A percentile compares a stretch with the other conserved stretches of the same genome.
phyloP scores from a whole-genome alignment of 1,139 yeast species.

The Sporopachydermia cereana region DNA sequence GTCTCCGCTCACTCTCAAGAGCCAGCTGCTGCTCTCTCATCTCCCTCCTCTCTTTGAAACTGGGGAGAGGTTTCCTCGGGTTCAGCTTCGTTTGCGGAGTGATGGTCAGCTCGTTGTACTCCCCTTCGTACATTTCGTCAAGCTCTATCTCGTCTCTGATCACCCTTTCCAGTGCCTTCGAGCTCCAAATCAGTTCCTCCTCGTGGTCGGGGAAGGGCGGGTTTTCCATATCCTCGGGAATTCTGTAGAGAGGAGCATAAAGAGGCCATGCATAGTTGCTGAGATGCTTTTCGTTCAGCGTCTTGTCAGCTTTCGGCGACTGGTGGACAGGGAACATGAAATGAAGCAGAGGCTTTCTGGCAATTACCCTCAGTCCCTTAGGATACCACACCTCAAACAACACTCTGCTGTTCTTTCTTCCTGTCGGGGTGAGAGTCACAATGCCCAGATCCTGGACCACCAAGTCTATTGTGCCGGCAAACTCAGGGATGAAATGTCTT shows the following conservation, averaged over 20 bases:
- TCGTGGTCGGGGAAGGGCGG: not conserved
- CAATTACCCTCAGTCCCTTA: slow-evolving; percentile 3
- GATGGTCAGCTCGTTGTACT: not conserved
- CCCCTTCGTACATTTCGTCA: not conserved
- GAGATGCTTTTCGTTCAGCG: not conserved
- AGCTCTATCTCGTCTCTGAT: not conserved
- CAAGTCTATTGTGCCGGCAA: not conserved
- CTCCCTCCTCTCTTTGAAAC: not conserved
- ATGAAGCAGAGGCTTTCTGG: not conserved
- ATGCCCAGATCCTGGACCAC: not conserved
- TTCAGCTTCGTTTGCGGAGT: not conserved
- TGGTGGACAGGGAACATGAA: slow-evolving; percentile 2
- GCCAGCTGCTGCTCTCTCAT: no score
- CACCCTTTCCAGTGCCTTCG: not conserved
- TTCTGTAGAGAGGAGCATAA: not conserved
- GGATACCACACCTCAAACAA: slow-evolving; percentile 3
- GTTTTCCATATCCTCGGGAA: not conserved
- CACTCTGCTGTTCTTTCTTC: not conserved
- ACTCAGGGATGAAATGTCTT: not conserved
- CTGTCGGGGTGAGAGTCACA: slow-evolving; percentile 1
- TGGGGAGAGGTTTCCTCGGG: not conserved
- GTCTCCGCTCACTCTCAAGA: no score
- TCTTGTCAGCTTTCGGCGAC: not conserved
- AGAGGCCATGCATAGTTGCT: not conserved
- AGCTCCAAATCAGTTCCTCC: not conserved